phyloP scores from a whole-genome alignment of 2,329 filamentous ascomycete genomes.

The Aspergillus sp. region DNA sequence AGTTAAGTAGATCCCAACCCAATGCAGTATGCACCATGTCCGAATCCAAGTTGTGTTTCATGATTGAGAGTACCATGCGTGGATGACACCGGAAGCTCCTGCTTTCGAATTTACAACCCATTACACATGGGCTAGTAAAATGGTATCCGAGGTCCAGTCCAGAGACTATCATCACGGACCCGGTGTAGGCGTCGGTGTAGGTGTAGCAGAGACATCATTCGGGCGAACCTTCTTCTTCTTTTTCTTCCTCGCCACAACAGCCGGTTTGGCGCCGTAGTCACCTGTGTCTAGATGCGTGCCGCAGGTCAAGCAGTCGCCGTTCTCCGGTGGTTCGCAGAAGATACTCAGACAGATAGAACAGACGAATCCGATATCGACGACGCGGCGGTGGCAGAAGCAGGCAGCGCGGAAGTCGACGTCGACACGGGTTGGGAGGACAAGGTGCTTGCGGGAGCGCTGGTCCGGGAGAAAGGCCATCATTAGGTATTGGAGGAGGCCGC shows the following conservation, averaged over 20 bases:
- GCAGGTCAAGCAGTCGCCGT: constrained; percentile 76
- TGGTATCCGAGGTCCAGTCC: neutral
- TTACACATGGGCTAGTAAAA: neutral
- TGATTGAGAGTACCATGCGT: neutral
- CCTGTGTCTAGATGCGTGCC: constrained; percentile 76
- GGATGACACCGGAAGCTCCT: neutral
- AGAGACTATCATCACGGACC: constrained; percentile 26
- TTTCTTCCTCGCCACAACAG: constrained; percentile 69
- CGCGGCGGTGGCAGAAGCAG: constrained; percentile 91
- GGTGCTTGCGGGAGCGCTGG: constrained; percentile 58
- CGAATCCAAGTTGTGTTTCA: neutral
- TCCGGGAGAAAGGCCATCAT: constrained; percentile 92
- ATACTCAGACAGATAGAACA: constrained; percentile 96
- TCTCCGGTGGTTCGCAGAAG: constrained; percentile 69
- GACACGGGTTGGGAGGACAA: constrained; percentile 78
- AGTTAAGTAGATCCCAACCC: neutral
- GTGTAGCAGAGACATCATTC: constrained; percentile 50
- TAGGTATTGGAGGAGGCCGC: constrained; percentile 82
- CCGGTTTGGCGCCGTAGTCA: constrained; percentile 72
- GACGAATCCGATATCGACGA: constrained; percentile 90
- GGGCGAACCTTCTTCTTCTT: constrained; percentile 71
- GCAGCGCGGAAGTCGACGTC: constrained; percentile 96
- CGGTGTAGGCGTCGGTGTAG: constrained; percentile 52
- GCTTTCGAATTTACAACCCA: neutral
- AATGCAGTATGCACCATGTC: neutral